Percentiles rank a stretch among this genome's conserved stretches.
Conservation (phyloP, 345 rosid genomes). For the Eucalyptus erythrocorys region DNA sequence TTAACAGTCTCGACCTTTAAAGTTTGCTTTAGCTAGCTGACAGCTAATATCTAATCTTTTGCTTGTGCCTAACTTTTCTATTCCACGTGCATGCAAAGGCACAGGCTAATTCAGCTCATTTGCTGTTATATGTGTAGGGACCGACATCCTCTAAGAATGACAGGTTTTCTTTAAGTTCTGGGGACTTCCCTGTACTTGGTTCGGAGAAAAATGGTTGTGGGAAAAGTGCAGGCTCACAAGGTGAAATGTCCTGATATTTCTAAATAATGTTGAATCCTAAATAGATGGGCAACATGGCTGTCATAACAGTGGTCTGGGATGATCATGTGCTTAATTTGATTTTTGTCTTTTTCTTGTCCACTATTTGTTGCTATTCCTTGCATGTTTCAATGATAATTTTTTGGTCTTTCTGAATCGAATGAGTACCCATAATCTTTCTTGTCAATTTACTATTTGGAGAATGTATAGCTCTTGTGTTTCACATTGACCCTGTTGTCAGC, state of each 20-base stretch:
- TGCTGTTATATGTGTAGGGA: slow-evolving; percentile 45
- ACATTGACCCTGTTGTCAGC: background rate
- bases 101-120: background rate
- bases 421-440: background rate
- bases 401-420: background rate
- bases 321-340: background rate
- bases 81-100: background rate
- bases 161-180: slow-evolving; percentile 75
- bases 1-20: background rate
- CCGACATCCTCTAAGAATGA: slow-evolving; percentile 45
- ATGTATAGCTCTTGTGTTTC: background rate
- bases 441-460: background rate
- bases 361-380: background rate
- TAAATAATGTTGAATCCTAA: background rate
- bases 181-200: slow-evolving; percentile 96
- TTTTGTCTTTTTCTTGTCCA: background rate
- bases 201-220: slow-evolving; percentile 60
- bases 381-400: background rate
- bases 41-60: background rate
- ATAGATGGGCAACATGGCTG: background rate
- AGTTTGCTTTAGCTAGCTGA: background rate
- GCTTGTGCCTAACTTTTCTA: background rate
- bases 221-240: slow-evolving; percentile 49
- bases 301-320: background rate
- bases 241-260: slow-evolving; percentile 7